Base-by-base conservation (phyloP, 2,329 filamentous ascomycete genomes). In the Xylaria multiplex region DNA sequence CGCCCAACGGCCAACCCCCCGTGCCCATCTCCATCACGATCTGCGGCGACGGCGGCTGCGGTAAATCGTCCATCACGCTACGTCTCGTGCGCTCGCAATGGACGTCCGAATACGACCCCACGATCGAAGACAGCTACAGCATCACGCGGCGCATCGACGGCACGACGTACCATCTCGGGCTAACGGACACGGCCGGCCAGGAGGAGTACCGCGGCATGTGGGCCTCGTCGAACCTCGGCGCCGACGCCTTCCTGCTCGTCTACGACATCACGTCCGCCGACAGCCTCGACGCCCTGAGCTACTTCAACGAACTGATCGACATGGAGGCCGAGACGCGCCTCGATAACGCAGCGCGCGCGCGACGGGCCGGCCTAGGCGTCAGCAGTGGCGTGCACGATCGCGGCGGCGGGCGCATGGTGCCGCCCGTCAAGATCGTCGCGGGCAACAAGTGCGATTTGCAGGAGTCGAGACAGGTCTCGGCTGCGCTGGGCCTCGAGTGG, bases 121-220 rank as follows among this genome's bases (percentile, higher is more conserved):
- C 90, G 42, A 92, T 92, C 79, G 90, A 93, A 80, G 92, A 96
- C 83, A 93, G 90, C 72, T 96, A 96, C 83, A 91, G 88, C 73
- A 90, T 96, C 68, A 94, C 92, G 56, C 91, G 92, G 71, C 87
- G 85, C 73, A 89, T 96, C 77, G 92, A 95, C 74, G 92, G 92
- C 75, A 85, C 95, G 59, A 89, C 88, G 57, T 95, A 94, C 84
- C 90, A 92, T 78, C 88, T 96, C 42, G 85, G 86, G 55, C 85
- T 96, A 56, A 95, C 91, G 66, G 92, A 96, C 82, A 95, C 92
- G 1, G 92, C 92, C 30, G 92, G 92, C n/a, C 92, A 96, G 78
- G 92, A 96, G 80, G 92, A 96, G 81, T 96, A 96, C 81, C 90
- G 92, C 71, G 90, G 91, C 72, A 92, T 96, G 83, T 96, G 92